Percentiles rank a stretch among this genome's conserved stretches.
Evolutionary conservation across 2,329 filamentous ascomycete species (phyloP).

Genomic region (Microdochium bolleyi): DNA sequence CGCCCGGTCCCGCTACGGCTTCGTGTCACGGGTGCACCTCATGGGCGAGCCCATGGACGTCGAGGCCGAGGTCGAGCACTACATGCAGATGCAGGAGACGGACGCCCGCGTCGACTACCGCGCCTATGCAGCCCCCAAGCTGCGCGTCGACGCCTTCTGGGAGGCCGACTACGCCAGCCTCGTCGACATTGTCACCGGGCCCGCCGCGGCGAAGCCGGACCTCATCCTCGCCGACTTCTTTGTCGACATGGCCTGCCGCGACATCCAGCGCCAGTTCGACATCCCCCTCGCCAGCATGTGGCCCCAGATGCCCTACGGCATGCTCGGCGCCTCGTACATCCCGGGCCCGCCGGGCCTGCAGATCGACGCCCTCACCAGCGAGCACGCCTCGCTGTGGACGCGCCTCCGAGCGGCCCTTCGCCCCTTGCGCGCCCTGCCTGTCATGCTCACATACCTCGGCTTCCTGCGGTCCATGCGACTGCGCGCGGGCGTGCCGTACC

Average conservation of each 20-base stretch:
- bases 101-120: conserved; percentile 21
- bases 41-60: conserved; percentile 19
- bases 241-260: conserved; percentile 28
- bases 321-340: conserved; percentile 28
- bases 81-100: conserved; percentile 24
- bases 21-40: conserved; percentile 20
- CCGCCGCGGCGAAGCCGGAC: conserved; percentile 19
- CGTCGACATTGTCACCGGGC: conserved; percentile 9
- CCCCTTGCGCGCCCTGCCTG: conserved; percentile 18
- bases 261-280: conserved; percentile 26
- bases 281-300: conserved; percentile 29
- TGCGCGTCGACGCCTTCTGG: conserved; percentile 28
- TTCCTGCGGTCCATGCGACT: conserved; percentile 24
- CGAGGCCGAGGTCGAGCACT: conserved; percentile 22
- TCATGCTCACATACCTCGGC: conserved; percentile 16
- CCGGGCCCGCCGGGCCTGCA: conserved; percentile 33
- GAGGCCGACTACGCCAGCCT: conserved; percentile 16
- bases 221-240: conserved; percentile 36
- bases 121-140: conserved; percentile 24
- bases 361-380: conserved; percentile 26
- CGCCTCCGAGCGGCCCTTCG: conserved; percentile 27
- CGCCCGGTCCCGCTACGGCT: conserved; percentile 10
- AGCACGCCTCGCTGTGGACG: conserved; percentile 26
- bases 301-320: conserved; percentile 31
- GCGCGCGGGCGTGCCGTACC: conserved; percentile 21